phyloP scores from a whole-genome alignment of 306 rosid genomes.

The Elaeagnus macrophylla region DNA sequence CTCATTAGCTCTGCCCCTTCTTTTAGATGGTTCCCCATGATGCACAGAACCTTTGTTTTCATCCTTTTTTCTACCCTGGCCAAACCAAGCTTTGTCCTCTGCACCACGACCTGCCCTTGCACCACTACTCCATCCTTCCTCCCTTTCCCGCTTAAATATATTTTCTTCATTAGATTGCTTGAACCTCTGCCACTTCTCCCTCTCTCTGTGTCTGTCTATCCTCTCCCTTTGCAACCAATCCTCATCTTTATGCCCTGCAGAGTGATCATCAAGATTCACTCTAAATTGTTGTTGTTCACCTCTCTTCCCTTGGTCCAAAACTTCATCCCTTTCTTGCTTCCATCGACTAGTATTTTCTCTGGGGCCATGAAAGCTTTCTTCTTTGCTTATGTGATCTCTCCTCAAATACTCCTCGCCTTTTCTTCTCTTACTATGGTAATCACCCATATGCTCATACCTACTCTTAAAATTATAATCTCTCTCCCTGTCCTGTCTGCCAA shows the following conservation, averaged over 20 bases:
- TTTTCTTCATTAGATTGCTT: slow-evolving; percentile 78
- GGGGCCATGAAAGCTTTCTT: slow-evolving; percentile 56
- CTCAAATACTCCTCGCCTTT: slow-evolving; percentile 73
- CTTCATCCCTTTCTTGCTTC: slow-evolving; percentile 76
- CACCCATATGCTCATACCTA: slow-evolving; percentile 66
- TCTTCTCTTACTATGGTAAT: slow-evolving; percentile 78
- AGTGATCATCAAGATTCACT: slow-evolving; percentile 66
- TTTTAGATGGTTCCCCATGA: slow-evolving; percentile 65
- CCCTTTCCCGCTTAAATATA: slow-evolving; percentile 68
- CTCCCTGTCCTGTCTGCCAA: slow-evolving; percentile 70
- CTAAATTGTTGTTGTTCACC: slow-evolving; percentile 53
- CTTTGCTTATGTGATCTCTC: slow-evolving; percentile 73
- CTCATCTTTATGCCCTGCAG: slow-evolving; percentile 76
- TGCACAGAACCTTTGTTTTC: slow-evolving; percentile 55
- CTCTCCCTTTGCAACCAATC: slow-evolving; percentile 65
- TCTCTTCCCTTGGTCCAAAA: slow-evolving; percentile 66
- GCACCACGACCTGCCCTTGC: slow-evolving; percentile 60
- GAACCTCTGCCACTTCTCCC: slow-evolving; percentile 77
- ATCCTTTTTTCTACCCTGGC: slow-evolving; percentile 60
- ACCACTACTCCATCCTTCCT: slow-evolving; percentile 66
- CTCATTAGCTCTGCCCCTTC: slow-evolving; percentile 67
- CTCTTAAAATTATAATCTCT: slow-evolving; percentile 67
- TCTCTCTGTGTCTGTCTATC: slow-evolving; percentile 74
- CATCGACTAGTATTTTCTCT: slow-evolving; percentile 54
- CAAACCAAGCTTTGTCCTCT: slow-evolving; percentile 75